Base-by-base conservation (phyloP, 129 eudicot genomes). In the Flaveria ramosissima region DNA sequence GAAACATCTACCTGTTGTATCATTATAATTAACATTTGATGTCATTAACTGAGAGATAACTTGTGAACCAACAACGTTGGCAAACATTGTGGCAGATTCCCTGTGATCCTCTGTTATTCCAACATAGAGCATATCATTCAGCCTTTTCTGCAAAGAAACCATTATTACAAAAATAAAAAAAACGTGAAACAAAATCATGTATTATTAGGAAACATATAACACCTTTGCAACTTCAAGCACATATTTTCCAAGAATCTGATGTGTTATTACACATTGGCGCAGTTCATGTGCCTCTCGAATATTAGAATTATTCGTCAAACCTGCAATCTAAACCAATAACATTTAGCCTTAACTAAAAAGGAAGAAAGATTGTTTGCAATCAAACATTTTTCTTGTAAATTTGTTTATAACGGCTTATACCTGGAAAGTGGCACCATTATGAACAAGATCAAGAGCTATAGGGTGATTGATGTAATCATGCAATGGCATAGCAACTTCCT, bases 341-440 rank as follows among this genome's bases (percentile, higher is more conserved):
- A 42, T 30, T 83, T 72, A 51, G 72, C 72, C 52, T 77, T 80
- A 50, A 68, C 65, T 20, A 39, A 52, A 71, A 43, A 24, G 24
- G 3, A 9, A 52, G 23, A 23, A 43, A 41, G 26, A 74, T 1
- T 50, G 55, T 26, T 48, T 14, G 51, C 72, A 76, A 26, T 39
- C 9, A 16, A 19, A 4, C 12, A 32, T 20, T 2, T 51, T 51
- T 8, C 46, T 7, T 39, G 32, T 26, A 50, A 21, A 73, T 27
- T 45, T 48, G 46, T 67, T 57, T 2, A 76, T 52, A 46, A 69
- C 30, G 47, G 14, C 73, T 73, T 70, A 70, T 85, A 95, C 99
- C 99, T 95, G 99, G 71, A 95, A 95, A 46, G 99, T 95, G 16
- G 97, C 99, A 78, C 99, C 99, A 75, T 95, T 95, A 82, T 92